Base-by-base conservation (phyloP, 1,139 yeast genomes). In the Blastobotrys elegans region DNA sequence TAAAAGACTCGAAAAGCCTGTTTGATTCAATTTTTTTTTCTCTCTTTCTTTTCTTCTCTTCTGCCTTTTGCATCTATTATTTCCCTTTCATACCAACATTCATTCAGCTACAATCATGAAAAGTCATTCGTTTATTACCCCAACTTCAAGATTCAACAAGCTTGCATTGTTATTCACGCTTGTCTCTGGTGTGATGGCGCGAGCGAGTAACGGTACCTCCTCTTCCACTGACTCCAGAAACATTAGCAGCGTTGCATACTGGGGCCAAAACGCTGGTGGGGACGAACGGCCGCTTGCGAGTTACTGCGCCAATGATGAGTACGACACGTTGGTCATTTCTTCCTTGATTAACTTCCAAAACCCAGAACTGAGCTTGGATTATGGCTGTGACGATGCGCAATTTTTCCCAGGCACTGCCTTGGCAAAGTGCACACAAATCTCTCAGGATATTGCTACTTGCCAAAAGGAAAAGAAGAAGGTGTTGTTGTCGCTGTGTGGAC, bases 251-350 rank as follows among this genome's bases (percentile, higher is more conserved):
- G 79, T 87, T 42, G 96, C 84, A 21, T 88, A 88, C 67, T 89
- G 97, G 97, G 97, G 97, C 42, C 97, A 89, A 68, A 80, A 81
- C 60, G 84, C 79, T 24, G 88, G 88, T n/a, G 46, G 53, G 51
- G 31, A 18, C 20, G 26, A 18, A 65, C 71, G 78, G 52, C 64
- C 76, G 14, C 72, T 90, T 49, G 72, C 82, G 6, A 66, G 73
- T 49, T 87, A 88, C 70, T 90, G 97, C 71, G 72, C 26, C 8
- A 14, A 76, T 48, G 22, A 29, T 13, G 20, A 21, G 3, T 16
- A 13, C 17, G 52, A 51, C 37, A 58, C 70, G 36, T 94, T 79
- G 14, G 60, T 89, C 17, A 63, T 89, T 44, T 78, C 96, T 1
- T 89, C 89, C 65, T 68, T 89, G 63, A 68, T 76, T 48, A 37